These are phyloP conservation scores for Hymenoscyphus infarciens DNA, from an alignment of 2,329 filamentous ascomycete genomes.

Conservation along the genomic window DNA sequence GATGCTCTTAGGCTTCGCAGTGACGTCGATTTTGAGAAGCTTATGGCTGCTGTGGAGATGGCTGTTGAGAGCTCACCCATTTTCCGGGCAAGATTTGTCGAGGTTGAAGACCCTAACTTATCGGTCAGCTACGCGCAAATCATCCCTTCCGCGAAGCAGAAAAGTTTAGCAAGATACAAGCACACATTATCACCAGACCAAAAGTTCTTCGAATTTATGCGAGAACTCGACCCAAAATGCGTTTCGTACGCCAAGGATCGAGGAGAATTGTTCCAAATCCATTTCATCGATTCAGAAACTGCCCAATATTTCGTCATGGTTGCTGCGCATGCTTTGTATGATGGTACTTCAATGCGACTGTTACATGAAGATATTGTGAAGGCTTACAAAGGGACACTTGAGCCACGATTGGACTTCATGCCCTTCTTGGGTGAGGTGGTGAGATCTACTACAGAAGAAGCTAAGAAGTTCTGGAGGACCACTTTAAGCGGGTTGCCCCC, in stretches of 20 bases:
- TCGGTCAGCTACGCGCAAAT: constrained; percentile 54
- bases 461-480: constrained; percentile 66
- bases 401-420: constrained; percentile 46
- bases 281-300: constrained; percentile 37
- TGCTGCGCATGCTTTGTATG: constrained; percentile 83
- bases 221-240: constrained; percentile 40
- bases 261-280: constrained; percentile 47
- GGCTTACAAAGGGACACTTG: constrained; percentile 53
- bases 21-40: constrained; percentile 49
- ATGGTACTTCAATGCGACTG: constrained; percentile 77
- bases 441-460: constrained; percentile 40
- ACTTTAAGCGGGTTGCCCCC: constrained; percentile 54
- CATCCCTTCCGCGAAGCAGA: constrained; percentile 35
- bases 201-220: constrained; percentile 37
- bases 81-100: constrained; percentile 69
- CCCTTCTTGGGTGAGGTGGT: constrained; percentile 49
- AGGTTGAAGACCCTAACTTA: constrained; percentile 58
- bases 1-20: constrained; percentile 64
- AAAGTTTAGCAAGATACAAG: background rate
- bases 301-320: constrained; percentile 57
- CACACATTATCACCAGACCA: constrained; percentile 2
- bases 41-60: constrained; percentile 59
- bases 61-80: constrained; percentile 64
- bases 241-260: constrained; percentile 38
- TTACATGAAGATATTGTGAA: constrained; percentile 66